Evolutionary conservation across 768 basidiomycete species (phyloP).

Genomic region (Podaxis sp.): DNA sequence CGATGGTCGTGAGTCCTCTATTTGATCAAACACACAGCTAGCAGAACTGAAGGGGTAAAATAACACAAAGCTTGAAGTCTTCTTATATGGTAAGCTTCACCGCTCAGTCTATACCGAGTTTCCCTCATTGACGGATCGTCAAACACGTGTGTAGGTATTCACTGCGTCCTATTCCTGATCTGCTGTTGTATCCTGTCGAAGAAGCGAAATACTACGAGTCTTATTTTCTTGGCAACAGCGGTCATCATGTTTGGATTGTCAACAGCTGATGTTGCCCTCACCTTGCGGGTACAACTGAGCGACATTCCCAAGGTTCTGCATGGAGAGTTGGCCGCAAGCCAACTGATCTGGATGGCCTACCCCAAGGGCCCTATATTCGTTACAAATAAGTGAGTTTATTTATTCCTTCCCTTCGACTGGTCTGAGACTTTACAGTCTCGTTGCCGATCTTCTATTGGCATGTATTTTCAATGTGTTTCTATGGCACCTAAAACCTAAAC

Average conservation of each 20-base stretch:
- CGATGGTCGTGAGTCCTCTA: not conserved
- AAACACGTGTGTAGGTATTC: conserved; percentile 26
- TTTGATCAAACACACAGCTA: not conserved
- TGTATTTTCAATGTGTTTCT: not conserved
- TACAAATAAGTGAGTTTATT: conserved; percentile 34
- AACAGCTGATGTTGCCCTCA: conserved; percentile 33
- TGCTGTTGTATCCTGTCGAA: conserved; percentile 32
- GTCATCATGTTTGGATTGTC: conserved; percentile 36
- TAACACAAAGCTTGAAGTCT: not conserved
- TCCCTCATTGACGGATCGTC: not conserved
- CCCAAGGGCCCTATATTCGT: conserved; percentile 37
- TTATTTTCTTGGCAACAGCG: conserved; percentile 29
- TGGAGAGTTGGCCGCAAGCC: conserved; percentile 19
- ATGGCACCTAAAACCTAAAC: not conserved
- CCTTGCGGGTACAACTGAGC: conserved; percentile 12
- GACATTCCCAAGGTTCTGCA: conserved; percentile 28
- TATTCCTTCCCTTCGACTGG: not conserved
- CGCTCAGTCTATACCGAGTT: too few relatives aligned
- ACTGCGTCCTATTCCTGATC: conserved; percentile 35
- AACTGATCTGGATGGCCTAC: conserved; percentile 22
- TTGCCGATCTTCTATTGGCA: conserved; percentile 16
- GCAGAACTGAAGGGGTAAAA: too few relatives aligned
- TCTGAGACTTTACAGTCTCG: not conserved
- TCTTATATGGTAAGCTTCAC: conserved; percentile 1
- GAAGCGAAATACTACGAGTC: conserved; percentile 23